These are phyloP conservation scores for Biscutella auriculata DNA, from an alignment of 441 rosid genomes.

Conservation along the genomic window DNA sequence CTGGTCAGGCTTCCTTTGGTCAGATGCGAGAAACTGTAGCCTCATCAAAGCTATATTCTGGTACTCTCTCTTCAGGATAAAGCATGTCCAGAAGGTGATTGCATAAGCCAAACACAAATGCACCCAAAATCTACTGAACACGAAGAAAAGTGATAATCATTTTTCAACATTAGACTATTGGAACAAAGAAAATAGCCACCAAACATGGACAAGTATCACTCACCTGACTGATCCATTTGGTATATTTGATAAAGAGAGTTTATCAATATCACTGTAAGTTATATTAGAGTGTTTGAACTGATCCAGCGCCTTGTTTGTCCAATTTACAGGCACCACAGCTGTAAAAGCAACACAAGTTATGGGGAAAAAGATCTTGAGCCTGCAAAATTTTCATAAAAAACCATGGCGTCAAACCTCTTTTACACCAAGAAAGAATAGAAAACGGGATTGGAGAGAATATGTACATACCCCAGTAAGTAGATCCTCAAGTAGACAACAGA, in stretches of 20 bases:
- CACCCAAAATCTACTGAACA: conserved; percentile 58
- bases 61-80: conserved; percentile 68
- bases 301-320: conserved; percentile 57
- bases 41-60: conserved; percentile 74
- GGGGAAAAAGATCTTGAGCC: conserved; percentile 85
- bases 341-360: conserved; percentile 68
- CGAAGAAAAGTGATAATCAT: not conserved
- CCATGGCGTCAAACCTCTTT: not conserved
- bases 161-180: too few species aligned
- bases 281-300: conserved; percentile 26
- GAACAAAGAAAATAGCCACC: not conserved
- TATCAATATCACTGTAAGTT: conserved; percentile 64
- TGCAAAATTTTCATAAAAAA: conserved; percentile 22
- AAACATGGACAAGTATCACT: conserved; percentile 1
- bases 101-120: conserved; percentile 79
- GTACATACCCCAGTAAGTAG: conserved; percentile 56
- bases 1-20: conserved; percentile 74
- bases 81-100: conserved; percentile 90
- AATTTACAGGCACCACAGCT: conserved; percentile 71
- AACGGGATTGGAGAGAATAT: not conserved
- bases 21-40: conserved; percentile 75
- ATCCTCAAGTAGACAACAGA: conserved; percentile 89
- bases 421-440: not conserved
- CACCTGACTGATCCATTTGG: conserved; percentile 61
- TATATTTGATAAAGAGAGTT: conserved; percentile 81